Evolutionary conservation across 1,284 basidiomycete species (phyloP).

Genomic region (Cryptococcus deneoformans): DNA sequence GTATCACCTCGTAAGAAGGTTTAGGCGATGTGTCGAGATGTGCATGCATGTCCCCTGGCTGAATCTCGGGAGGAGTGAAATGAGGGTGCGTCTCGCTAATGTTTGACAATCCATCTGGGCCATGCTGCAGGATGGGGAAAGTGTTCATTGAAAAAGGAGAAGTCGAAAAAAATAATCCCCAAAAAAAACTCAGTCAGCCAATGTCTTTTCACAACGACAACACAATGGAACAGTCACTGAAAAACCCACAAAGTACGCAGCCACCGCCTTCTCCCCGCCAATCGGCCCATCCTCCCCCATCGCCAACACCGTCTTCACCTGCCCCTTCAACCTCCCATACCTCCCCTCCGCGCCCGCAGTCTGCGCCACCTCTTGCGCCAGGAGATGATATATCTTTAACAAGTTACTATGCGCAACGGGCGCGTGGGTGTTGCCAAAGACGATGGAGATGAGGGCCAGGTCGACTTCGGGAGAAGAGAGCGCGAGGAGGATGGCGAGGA

Average conservation of each 20-base stretch:
- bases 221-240: no score
- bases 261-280: slow-evolving; percentile 70
- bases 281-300: slow-evolving; percentile 70
- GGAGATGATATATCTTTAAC: slow-evolving; percentile 69
- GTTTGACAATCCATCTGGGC: slow-evolving; percentile 75
- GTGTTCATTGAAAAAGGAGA: not conserved
- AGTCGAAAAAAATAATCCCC: no score
- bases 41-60: slow-evolving; percentile 47
- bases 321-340: slow-evolving; percentile 62
- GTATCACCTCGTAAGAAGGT: slow-evolving; percentile 62
- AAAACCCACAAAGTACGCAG: slow-evolving; percentile 68
- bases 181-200: not conserved
- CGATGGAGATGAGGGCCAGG: slow-evolving; percentile 36
- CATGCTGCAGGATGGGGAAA: slow-evolving; percentile 41
- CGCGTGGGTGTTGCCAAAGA: slow-evolving; percentile 74
- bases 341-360: slow-evolving; percentile 58
- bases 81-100: slow-evolving; percentile 73
- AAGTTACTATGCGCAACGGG: slow-evolving; percentile 59
- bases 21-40: slow-evolving; percentile 57
- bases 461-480: slow-evolving; percentile 24
- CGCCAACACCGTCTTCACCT: slow-evolving; percentile 60
- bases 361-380: slow-evolving; percentile 63
- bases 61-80: slow-evolving; percentile 54
- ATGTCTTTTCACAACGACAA: no score
- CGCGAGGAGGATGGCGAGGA: slow-evolving; percentile 61